These are phyloP conservation scores for Tephrocybe sp. DNA, from an alignment of 768 basidiomycete genomes.

Conservation along the genomic window DNA sequence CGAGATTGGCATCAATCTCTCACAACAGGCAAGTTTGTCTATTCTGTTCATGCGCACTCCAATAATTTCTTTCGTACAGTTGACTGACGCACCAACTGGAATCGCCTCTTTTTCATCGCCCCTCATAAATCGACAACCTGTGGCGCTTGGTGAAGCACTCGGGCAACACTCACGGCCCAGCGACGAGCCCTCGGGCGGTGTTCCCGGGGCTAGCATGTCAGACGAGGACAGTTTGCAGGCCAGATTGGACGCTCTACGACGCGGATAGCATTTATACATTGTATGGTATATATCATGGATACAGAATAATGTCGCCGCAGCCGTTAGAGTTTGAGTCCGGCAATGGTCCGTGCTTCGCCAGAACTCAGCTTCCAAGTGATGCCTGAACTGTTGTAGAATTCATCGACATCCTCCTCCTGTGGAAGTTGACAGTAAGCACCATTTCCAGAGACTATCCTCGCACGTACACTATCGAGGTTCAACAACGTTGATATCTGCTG, in stretches of 20 bases:
- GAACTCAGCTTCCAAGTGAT: constrained; percentile 84
- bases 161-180: constrained; percentile 31
- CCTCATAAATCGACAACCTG: constrained; percentile 68
- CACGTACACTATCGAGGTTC: constrained; percentile 77
- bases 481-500: constrained; percentile 93
- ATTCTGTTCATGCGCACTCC: neutral
- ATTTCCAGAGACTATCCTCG: neutral
- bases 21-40: constrained; percentile 64
- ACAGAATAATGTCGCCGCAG: neutral
- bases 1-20: constrained; percentile 91
- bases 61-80: constrained; percentile 41
- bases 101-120: constrained; percentile 61
- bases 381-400: constrained; percentile 92
- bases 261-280: constrained; percentile 44
- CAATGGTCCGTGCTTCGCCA: constrained; percentile 74
- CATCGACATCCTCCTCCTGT: constrained; percentile 92
- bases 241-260: constrained; percentile 84
- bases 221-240: constrained; percentile 96
- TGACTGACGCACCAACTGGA: constrained; percentile 80
- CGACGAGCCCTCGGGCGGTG: constrained; percentile 35
- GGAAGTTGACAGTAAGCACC: neutral
- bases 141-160: constrained; percentile 78
- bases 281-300: constrained; percentile 2
- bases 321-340: constrained; percentile 51
- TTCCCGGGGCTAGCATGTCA: constrained; percentile 41